Percentiles rank a stretch among this genome's conserved stretches.
These are phyloP conservation scores for Cryptosporidium baileyi DNA, from an alignment of 169 alveolate species.

Conservation along the genomic window DNA sequence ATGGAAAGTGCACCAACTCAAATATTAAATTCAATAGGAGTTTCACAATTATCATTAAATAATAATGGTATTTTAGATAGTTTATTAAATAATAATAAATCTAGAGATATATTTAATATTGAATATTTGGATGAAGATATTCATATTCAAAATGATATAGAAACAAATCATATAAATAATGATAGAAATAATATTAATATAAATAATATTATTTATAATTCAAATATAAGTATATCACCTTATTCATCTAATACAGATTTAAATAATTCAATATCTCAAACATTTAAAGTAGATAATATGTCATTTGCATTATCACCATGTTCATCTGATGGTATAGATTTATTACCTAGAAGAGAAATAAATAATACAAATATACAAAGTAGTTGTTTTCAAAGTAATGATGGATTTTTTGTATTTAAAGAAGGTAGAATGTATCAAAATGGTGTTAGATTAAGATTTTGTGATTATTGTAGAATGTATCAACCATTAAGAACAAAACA, in stretches of 20 bases:
- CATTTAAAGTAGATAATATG: neutral
- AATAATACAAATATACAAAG: neutral
- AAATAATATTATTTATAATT: neutral
- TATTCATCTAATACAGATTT: neutral
- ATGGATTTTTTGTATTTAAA: slow-evolving; percentile 57
- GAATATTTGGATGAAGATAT: neutral
- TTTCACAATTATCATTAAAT: slow-evolving; percentile 10
- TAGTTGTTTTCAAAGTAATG: slow-evolving; percentile 33
- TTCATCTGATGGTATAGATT: slow-evolving; percentile 60
- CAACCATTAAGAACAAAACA: slow-evolving; percentile 86
- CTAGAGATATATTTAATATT: neutral
- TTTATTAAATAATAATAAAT: too few relatives aligned
- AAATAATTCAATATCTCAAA: neutral
- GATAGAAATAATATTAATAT: neutral
- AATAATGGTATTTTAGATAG: neutral
- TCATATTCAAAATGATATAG: neutral
- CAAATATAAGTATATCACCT: neutral
- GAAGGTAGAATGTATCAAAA: slow-evolving; percentile 62
- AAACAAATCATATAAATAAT: neutral
- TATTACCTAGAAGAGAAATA: slow-evolving; percentile 21
- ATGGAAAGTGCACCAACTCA: slow-evolving; percentile 67
- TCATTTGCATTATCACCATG: slow-evolving; percentile 53
- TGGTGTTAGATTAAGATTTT: slow-evolving; percentile 75
- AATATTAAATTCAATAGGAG: slow-evolving; percentile 35
- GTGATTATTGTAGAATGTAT: slow-evolving; percentile 80